Conservation (phyloP, 2,329 filamentous ascomycete genomes). For the Plenodomus lindquistii region DNA sequence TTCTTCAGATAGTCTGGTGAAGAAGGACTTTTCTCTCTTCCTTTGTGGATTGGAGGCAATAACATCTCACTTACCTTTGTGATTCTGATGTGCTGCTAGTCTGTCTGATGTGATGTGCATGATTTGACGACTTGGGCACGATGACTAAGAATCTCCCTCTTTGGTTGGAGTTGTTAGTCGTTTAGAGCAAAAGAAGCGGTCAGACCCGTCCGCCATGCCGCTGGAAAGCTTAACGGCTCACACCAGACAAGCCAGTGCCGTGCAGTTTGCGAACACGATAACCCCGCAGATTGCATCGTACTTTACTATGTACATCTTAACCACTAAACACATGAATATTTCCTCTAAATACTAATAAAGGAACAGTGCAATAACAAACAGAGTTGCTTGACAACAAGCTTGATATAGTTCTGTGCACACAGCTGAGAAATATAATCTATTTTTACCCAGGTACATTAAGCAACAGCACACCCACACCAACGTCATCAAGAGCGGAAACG, state of each 20-base stretch:
- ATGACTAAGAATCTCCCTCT: not conserved
- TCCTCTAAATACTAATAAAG: no score
- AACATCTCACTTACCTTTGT: constrained; percentile 21
- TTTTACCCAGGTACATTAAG: constrained; percentile 16
- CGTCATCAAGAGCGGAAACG: constrained; percentile 19
- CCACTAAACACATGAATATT: not conserved
- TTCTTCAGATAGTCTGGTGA: constrained; percentile 19
- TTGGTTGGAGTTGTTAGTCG: no score
- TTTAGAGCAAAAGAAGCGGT: no score
- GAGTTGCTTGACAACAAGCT: no score
- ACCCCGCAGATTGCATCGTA: not conserved
- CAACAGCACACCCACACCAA: no score
- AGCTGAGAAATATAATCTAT: not conserved
- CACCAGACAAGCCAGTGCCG: no score
- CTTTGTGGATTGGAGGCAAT: constrained; percentile 17
- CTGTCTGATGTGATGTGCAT: not conserved
- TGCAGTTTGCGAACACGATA: no score
- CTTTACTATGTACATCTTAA: not conserved
- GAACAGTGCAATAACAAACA: no score
- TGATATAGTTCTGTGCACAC: no score
- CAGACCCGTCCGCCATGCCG: no score
- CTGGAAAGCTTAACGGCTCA: no score
- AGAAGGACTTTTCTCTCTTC: constrained; percentile 7
- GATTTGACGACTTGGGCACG: no score
- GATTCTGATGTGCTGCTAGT: not conserved